Evolutionary conservation across 805 yeast species (phyloP).

Genomic region (Ogataea corticis): DNA sequence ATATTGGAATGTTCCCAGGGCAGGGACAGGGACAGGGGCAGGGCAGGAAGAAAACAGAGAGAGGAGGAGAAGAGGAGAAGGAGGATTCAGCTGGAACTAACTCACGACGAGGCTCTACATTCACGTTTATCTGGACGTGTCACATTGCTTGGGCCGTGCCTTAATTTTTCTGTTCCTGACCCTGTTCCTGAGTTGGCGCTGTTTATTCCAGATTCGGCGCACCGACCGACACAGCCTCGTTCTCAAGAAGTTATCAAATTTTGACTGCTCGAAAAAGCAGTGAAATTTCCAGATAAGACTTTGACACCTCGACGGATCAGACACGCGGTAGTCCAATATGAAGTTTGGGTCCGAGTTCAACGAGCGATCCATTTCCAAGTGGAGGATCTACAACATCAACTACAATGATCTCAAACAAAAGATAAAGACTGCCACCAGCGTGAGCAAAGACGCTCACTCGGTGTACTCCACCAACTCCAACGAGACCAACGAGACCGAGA

Average conservation of each 20-base stretch:
- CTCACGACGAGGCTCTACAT: no score
- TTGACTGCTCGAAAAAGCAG: background rate
- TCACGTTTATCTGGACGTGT: no score
- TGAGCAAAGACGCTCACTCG: constrained; percentile 12
- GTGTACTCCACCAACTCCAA: constrained; percentile 19
- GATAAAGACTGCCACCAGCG: constrained; percentile 58
- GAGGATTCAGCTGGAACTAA: no score
- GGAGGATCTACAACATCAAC: constrained; percentile 82
- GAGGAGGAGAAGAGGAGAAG: no score
- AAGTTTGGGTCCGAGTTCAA: constrained; percentile 81
- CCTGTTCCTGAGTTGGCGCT: no score
- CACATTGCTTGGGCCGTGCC: no score
- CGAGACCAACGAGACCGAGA: constrained; percentile 11
- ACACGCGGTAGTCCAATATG: constrained; percentile 57
- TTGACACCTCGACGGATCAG: background rate
- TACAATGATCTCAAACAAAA: constrained; percentile 73
- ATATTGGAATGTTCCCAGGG: no score
- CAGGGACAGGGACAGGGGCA: no score
- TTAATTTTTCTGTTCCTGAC: no score
- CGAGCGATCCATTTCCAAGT: constrained; percentile 79
- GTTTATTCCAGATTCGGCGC: no score
- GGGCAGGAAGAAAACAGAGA: no score
- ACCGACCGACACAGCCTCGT: background rate
- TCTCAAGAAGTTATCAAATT: background rate
- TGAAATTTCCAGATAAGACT: background rate